Conservation (phyloP, 306 rosid genomes). For the Sicyos edulis region DNA sequence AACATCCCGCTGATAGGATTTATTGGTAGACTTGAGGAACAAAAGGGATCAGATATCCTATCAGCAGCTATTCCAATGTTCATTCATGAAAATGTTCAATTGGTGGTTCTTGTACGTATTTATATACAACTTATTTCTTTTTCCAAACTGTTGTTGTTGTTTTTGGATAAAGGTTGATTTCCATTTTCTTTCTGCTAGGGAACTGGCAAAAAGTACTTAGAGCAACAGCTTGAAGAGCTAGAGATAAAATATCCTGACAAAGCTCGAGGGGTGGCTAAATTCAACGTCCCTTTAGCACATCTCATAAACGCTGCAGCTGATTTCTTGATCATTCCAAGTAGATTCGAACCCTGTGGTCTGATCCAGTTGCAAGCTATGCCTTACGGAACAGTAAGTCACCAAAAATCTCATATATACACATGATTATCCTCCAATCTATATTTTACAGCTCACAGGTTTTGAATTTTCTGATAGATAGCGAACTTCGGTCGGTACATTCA, state of each 20-base stretch:
- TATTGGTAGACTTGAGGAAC: conserved; percentile 96
- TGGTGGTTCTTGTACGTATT: conserved; percentile 70
- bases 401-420: background rate
- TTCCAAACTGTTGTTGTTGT: background rate
- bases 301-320: conserved; percentile 39
- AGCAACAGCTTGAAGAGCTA: conserved; percentile 32
- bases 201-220: conserved; percentile 42
- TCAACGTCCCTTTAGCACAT: conserved; percentile 42
- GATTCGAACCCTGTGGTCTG: conserved; percentile 52
- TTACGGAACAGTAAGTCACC: conserved; percentile 41
- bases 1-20: conserved; percentile 69
- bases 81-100: conserved; percentile 50
- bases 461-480: background rate
- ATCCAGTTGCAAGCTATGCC: conserved; percentile 53
- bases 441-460: background rate
- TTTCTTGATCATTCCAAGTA: conserved; percentile 39
- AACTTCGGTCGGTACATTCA: background rate
- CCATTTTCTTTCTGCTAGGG: conserved; percentile 29
- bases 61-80: conserved; percentile 69
- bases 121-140: background rate
- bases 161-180: conserved; percentile 15
- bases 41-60: conserved; percentile 93
- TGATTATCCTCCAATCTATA: background rate
- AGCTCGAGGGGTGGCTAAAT: conserved; percentile 35
- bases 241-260: conserved; percentile 34